A percentile compares a stretch with the other conserved stretches of the same genome.
Conservation (phyloP, 495 filamentous ascomycete genomes). For the Podospora pseudocomata region DNA sequence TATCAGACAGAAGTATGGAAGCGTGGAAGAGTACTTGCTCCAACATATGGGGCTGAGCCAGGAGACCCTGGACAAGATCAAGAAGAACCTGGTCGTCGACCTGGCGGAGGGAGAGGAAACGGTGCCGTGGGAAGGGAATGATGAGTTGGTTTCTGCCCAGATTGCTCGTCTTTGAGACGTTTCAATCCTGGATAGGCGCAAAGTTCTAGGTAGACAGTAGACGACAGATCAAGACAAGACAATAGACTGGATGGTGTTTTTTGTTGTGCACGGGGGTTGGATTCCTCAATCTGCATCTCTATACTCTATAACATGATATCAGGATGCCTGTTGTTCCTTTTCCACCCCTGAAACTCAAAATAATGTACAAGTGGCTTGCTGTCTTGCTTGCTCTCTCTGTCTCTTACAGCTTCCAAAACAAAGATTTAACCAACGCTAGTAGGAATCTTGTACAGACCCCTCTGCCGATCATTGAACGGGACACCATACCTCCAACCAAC, state of each 20-base stretch:
- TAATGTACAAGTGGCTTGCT: background rate
- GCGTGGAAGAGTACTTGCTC: constrained; percentile 53
- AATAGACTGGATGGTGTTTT: background rate
- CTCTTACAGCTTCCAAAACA: background rate
- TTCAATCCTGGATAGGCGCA: constrained; percentile 3
- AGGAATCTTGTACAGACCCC: constrained; percentile 46
- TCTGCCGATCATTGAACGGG: constrained; percentile 46
- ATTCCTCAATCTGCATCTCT: background rate
- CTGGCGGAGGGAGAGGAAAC: constrained; percentile 23
- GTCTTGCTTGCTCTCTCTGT: background rate
- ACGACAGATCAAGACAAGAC: background rate
- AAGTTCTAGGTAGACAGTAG: background rate
- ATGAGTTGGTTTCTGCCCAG: background rate
- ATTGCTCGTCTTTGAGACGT: constrained; percentile 9
- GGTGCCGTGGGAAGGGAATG: constrained; percentile 27
- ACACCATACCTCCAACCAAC: constrained; percentile 59
- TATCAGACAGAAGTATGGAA: constrained; percentile 52
- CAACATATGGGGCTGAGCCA: constrained; percentile 50
- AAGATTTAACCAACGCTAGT: constrained; percentile 31
- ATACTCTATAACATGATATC: background rate
- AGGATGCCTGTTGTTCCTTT: background rate
- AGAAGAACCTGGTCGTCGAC: constrained; percentile 44
- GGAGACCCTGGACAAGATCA: constrained; percentile 48
- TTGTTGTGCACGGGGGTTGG: background rate
- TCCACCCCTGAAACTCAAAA: background rate